Evolutionary conservation across 2,329 filamentous ascomycete genomes (phyloP).

Genomic region (Talaromyces amestolkiae): DNA sequence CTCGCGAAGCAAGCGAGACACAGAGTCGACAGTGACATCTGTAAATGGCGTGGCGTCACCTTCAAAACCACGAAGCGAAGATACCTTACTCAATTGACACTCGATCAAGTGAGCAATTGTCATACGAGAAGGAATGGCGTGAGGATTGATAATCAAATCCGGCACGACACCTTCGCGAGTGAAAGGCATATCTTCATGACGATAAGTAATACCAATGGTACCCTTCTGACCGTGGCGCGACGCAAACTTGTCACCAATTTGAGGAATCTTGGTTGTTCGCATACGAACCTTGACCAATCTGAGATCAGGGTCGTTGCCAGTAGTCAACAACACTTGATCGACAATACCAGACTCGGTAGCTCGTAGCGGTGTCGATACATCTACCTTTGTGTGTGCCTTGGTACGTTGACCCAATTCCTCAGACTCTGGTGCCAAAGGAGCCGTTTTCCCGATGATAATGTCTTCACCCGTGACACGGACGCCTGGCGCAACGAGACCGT

Average conservation of each 20-base stretch:
- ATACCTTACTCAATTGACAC: conserved; percentile 94
- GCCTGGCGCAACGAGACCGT: conserved; percentile 90
- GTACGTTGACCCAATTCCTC: conserved; percentile 92
- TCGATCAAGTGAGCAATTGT: conserved; percentile 99
- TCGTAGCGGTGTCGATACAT: conserved; percentile 89
- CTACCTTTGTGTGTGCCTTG: conserved; percentile 84
- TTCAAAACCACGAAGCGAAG: conserved; percentile 87
- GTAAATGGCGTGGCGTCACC: conserved; percentile 98
- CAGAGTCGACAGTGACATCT: conserved; percentile 90
- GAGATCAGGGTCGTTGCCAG: conserved; percentile 80
- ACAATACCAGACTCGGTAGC: conserved; percentile 97
- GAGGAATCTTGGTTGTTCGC: conserved; percentile 93
- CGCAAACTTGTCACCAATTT: conserved; percentile 98
- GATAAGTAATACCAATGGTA: conserved; percentile 97
- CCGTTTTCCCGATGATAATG: conserved; percentile 98
- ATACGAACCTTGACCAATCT: conserved; percentile 98
- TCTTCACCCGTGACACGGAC: conserved; percentile 95
- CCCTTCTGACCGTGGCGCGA: conserved; percentile 99
- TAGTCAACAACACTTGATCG: conserved; percentile 88
- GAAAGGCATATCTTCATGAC: conserved; percentile 98
- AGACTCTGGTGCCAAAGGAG: conserved; percentile 86
- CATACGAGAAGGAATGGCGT: conserved; percentile 99
- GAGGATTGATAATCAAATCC: conserved; percentile 97
- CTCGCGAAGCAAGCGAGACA: conserved; percentile 79
- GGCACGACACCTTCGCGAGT: conserved; percentile 86